Percentiles rank a stretch among this genome's conserved stretches.
These are phyloP conservation scores for Oldenlandia corymbosa DNA, from an alignment of 257 asterid species.

Conservation along the genomic window DNA sequence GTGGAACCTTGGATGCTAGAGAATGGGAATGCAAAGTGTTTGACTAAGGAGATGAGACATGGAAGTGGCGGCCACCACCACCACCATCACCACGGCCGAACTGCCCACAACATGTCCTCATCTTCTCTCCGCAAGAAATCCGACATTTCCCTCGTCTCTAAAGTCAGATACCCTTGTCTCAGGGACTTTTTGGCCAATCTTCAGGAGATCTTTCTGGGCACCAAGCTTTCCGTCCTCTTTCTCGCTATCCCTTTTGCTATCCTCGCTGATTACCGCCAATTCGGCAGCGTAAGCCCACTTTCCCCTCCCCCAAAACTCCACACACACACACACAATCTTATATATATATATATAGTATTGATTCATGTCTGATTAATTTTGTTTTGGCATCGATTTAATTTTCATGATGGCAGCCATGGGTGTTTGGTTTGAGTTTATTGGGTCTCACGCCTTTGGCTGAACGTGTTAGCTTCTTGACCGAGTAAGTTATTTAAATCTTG, in stretches of 20 bases:
- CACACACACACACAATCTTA: too few relatives aligned
- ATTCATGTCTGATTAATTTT: too few relatives aligned
- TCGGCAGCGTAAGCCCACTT: slow-evolving; percentile 35
- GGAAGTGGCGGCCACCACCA: too few relatives aligned
- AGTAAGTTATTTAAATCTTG: too few relatives aligned
- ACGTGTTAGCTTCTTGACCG: slow-evolving; percentile 80
- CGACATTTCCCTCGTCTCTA: slow-evolving; percentile 47
- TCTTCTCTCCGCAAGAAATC: slow-evolving; percentile 77
- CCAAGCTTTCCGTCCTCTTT: slow-evolving; percentile 64
- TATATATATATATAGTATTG: too few relatives aligned
- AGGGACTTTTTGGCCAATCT: slow-evolving; percentile 44
- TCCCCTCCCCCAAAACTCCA: background rate
- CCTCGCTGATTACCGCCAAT: slow-evolving; percentile 35
- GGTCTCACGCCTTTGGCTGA: slow-evolving; percentile 95
- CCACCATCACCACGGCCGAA: slow-evolving; percentile 45
- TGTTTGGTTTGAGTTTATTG: slow-evolving; percentile 77
- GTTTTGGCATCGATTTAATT: too few relatives aligned
- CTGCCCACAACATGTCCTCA: slow-evolving; percentile 69
- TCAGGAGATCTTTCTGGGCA: slow-evolving; percentile 75
- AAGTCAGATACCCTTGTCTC: slow-evolving; percentile 31
- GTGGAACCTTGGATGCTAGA: slow-evolving; percentile 47
- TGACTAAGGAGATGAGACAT: slow-evolving; percentile 45
- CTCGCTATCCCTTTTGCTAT: slow-evolving; percentile 78
- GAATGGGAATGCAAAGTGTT: slow-evolving; percentile 42
- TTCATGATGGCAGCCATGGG: slow-evolving; percentile 53